phyloP scores from a whole-genome alignment of 2,329 filamentous ascomycete species.

The Penicillium rolfsii region DNA sequence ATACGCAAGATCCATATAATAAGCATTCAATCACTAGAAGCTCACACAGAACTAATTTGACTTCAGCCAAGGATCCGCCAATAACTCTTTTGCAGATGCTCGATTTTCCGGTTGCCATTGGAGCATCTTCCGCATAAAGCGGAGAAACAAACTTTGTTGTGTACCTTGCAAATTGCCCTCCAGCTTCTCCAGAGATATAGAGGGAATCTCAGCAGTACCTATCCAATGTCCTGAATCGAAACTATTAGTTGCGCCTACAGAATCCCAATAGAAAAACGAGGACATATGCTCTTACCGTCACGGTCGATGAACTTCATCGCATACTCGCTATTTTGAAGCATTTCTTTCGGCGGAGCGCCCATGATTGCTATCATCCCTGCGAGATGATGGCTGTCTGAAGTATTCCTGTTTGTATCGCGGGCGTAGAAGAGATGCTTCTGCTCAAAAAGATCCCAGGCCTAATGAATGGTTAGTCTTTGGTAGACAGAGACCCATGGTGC shows the following conservation, averaged over 20 bases:
- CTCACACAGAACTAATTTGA: conserved; percentile 8
- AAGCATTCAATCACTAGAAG: too few relatives aligned
- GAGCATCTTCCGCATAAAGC: conserved; percentile 29
- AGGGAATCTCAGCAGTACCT: conserved; percentile 16
- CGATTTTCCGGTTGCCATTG: conserved; percentile 23
- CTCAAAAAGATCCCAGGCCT: conserved; percentile 32
- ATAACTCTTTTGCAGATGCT: conserved; percentile 23
- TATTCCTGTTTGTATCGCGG: conserved; percentile 15
- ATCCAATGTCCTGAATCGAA: conserved; percentile 23
- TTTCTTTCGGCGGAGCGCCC: conserved; percentile 40
- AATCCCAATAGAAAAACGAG: background rate
- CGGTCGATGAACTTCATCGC: conserved; percentile 24
- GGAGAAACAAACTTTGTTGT: conserved; percentile 22
- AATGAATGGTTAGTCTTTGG: conserved; percentile 1
- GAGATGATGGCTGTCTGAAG: conserved; percentile 31
- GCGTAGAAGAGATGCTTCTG: conserved; percentile 26
- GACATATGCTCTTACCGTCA: conserved; percentile 13
- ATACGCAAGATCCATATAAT: too few relatives aligned
- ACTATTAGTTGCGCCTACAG: conserved; percentile 7
- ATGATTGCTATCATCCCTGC: conserved; percentile 46
- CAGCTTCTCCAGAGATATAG: conserved; percentile 19
- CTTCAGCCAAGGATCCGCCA: conserved; percentile 27
- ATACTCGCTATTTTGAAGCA: conserved; percentile 38
- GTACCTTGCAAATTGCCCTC: conserved; percentile 19
- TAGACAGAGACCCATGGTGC: background rate